Base-by-base conservation (phyloP, 306 rosid genomes). In the Vigna trinervia region DNA sequence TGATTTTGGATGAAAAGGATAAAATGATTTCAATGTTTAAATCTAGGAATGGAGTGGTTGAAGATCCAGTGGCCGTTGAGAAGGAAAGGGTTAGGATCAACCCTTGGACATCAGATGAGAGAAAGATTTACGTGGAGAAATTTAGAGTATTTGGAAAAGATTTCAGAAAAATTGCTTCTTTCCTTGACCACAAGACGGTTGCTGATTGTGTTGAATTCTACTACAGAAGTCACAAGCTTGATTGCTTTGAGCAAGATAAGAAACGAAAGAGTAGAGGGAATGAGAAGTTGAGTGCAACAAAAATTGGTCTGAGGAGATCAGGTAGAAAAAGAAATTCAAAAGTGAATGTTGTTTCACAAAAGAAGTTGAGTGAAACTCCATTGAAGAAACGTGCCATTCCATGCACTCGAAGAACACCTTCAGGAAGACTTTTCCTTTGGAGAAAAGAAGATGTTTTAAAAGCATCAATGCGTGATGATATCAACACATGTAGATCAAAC, bases 181-280 rank as follows among this genome's bases (percentile, higher is more conserved):
- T 86, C 74, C 89, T 95, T 20, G 85, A 87, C 56, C 94, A 89
- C 85, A 92, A 92, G 85, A 92, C 99, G 61, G 90, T 84, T 1
- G 97, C 99, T 1, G 99, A 95, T 56, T 95, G 97, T 85, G 89
- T 95, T 12, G 91, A 89, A 73, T 92, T 92, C 81, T 95, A 95
- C 77, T 95, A 92, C 89, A 95, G 87, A 82, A 87, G 86, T 48
- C 94, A 92, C 51, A 95, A 95, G 78, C 86, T 92, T 53, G 91
- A 76, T 57, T 81, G 82, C 80, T 90, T 90, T 54, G 74, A 78
- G 83, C 90, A 89, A 83, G 83, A 75, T 32, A 87, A 80, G 73
- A 89, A 86, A 80, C 81, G 80, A 63, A 88, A 86, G 76, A 34
- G 46, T 54, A 73, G 83, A 30, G 88, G 87, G 88, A 84, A 62